Percentiles rank a stretch among this genome's conserved stretches.
Conservation (phyloP, 805 yeast genomes). For the Zygotorulaspora sp. region DNA sequence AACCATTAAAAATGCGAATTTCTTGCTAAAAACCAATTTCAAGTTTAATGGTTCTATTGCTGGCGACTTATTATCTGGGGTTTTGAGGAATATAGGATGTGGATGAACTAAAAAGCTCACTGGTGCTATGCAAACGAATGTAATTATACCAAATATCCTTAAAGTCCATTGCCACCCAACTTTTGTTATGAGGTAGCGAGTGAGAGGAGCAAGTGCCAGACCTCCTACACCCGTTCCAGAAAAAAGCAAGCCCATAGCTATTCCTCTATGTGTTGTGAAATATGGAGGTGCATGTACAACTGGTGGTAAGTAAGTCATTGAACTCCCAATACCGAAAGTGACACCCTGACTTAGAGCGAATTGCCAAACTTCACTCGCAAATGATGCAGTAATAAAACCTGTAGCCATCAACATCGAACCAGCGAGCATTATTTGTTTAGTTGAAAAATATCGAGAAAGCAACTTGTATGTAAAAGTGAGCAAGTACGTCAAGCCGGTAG, state of each 20-base stretch:
- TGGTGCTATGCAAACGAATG: conserved; percentile 11
- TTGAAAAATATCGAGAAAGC: conserved; percentile 7
- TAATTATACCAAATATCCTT: conserved; percentile 32
- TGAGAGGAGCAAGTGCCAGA: conserved; percentile 32
- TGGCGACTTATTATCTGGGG: neutral
- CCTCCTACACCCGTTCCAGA: conserved; percentile 40
- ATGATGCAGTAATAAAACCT: conserved; percentile 33
- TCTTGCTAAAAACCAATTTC: neutral
- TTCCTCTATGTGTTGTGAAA: conserved; percentile 32
- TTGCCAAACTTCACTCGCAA: conserved; percentile 24
- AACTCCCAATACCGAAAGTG: conserved; percentile 35
- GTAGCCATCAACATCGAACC: conserved; percentile 31
- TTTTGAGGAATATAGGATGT: too few relatives aligned
- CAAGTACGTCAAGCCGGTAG: conserved; percentile 33
- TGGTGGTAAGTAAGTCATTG: conserved; percentile 35
- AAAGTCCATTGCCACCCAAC: conserved; percentile 38
- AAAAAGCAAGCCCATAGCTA: conserved; percentile 37
- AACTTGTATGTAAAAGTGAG: conserved; percentile 31
- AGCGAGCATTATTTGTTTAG: neutral
- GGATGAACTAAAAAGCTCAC: neutral
- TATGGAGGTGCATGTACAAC: conserved; percentile 36
- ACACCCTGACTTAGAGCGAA: conserved; percentile 36
- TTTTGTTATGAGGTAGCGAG: conserved; percentile 25
- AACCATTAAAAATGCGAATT: conserved; percentile 3
- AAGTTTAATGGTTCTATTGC: neutral